Evolutionary conservation across 2,329 filamentous ascomycete genomes (phyloP).

Genomic region (Keithomyces neogunnii): DNA sequence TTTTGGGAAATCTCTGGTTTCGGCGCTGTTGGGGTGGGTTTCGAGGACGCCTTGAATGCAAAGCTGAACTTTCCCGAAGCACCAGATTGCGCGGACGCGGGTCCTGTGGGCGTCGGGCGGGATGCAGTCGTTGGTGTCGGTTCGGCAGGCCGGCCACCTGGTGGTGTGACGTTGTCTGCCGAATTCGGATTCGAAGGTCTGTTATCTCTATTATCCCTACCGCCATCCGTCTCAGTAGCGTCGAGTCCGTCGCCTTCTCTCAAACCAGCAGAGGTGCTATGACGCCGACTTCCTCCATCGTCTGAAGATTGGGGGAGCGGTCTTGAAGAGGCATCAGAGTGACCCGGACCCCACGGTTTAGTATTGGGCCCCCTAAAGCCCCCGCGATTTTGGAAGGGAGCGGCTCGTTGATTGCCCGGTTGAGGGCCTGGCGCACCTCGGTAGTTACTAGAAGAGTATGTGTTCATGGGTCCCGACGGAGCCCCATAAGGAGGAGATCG

Average conservation of each 20-base stretch:
- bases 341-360: slow-evolving; percentile 60
- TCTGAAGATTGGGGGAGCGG: slow-evolving; percentile 8
- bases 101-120: slow-evolving; percentile 24
- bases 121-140: not conserved
- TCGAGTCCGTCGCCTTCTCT: not conserved
- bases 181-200: not conserved
- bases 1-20: slow-evolving; percentile 61
- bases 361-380: slow-evolving; percentile 51
- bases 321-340: slow-evolving; percentile 13
- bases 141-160: slow-evolving; percentile 2
- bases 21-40: slow-evolving; percentile 45
- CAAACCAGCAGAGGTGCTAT: slow-evolving; percentile 6
- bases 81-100: slow-evolving; percentile 37
- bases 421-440: slow-evolving; percentile 15
- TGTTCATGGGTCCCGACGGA: slow-evolving; percentile 48
- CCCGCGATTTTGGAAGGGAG: slow-evolving; percentile 47
- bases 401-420: slow-evolving; percentile 37
- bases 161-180: not conserved
- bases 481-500: slow-evolving; percentile 47
- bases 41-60: slow-evolving; percentile 72
- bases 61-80: slow-evolving; percentile 75
- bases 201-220: not conserved
- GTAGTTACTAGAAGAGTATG: slow-evolving; percentile 38
- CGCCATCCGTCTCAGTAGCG: not conserved
- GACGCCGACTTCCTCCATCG: slow-evolving; percentile 12